These are phyloP conservation scores for Annulohypoxylon nitens DNA, from an alignment of 495 filamentous ascomycete genomes.

Conservation along the genomic window DNA sequence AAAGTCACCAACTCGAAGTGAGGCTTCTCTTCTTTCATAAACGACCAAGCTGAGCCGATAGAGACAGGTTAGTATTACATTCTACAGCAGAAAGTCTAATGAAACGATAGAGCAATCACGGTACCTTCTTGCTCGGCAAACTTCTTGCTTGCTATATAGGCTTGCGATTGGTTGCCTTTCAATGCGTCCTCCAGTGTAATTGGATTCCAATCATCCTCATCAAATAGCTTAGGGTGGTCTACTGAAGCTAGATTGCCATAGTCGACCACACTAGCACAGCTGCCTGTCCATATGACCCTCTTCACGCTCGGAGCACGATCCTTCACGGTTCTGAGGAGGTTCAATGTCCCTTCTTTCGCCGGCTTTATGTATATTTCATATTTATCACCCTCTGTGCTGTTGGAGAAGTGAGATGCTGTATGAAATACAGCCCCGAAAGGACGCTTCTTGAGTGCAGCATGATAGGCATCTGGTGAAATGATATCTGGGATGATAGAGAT, in stretches of 20 bases:
- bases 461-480: background rate
- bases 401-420: background rate
- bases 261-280: conserved; percentile 5
- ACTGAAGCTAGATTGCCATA: background rate
- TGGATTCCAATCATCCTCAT: conserved; percentile 2
- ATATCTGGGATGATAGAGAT: background rate
- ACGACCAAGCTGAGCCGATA: background rate
- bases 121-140: conserved; percentile 5
- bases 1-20: background rate
- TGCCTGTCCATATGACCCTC: background rate
- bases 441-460: background rate
- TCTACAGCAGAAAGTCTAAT: background rate
- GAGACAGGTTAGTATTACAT: background rate
- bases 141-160: conserved; percentile 8
- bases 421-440: background rate
- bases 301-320: conserved; percentile 1
- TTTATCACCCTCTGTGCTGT: background rate
- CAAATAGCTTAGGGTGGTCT: background rate
- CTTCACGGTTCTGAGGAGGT: background rate
- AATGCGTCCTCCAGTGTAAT: background rate
- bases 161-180: background rate
- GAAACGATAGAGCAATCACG: background rate
- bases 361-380: background rate
- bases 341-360: background rate
- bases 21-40: conserved; percentile 2